A percentile compares a stretch with the other conserved stretches of the same genome.
Conservation (phyloP, 352 stramenopile species). For the Phytophthora brassicae region DNA sequence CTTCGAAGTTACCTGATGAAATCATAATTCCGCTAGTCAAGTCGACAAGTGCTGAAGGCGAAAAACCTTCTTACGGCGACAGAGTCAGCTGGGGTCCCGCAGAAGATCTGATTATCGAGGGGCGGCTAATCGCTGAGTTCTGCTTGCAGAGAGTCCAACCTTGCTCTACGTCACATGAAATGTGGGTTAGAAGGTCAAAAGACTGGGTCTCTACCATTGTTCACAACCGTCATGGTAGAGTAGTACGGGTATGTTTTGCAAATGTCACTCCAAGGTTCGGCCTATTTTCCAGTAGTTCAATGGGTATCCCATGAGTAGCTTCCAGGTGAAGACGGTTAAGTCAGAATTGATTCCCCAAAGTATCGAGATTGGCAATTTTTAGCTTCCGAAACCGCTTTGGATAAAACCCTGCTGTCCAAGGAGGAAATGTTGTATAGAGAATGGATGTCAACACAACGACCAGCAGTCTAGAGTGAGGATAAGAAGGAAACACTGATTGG, state of each 20-base stretch:
- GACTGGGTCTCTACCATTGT: too few species aligned
- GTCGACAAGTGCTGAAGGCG: neutral
- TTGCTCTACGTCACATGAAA: too few species aligned
- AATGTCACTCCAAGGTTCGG: neutral
- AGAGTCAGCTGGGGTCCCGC: neutral
- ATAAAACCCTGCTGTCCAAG: neutral
- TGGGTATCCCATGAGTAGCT: neutral
- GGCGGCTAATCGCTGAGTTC: neutral
- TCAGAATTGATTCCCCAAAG: neutral
- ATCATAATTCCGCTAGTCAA: constrained; percentile 3
- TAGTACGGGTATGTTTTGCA: too few species aligned
- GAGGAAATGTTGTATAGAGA: neutral
- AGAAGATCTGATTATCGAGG: neutral
- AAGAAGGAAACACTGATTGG: too few species aligned
- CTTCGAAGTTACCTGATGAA: neutral
- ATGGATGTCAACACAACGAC: too few species aligned
- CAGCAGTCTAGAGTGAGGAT: too few species aligned
- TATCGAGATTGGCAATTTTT: neutral
- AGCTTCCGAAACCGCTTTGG: neutral
- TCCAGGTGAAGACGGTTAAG: neutral
- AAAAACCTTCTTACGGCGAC: too few species aligned
- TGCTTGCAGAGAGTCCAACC: neutral
- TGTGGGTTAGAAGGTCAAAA: too few species aligned
- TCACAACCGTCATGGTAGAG: too few species aligned
- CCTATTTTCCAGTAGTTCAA: neutral